Conservation (phyloP, 768 basidiomycete species). For the Russula compacta region DNA sequence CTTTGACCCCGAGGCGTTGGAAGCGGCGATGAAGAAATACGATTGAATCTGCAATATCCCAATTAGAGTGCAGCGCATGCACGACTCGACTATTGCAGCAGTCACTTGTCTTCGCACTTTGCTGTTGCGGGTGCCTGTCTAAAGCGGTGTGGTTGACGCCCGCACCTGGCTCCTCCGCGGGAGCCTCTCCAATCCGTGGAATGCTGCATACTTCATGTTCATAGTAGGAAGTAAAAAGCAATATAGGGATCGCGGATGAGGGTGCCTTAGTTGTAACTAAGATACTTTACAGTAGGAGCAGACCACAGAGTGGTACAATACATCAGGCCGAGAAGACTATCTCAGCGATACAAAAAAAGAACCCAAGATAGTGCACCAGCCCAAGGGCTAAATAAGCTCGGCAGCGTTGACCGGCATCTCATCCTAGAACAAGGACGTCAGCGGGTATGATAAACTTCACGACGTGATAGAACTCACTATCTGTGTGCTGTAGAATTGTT, state of each 20-base stretch:
- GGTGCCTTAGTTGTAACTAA: slow-evolving; percentile 7
- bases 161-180: not conserved
- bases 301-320: slow-evolving; percentile 1
- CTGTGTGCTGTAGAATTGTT: slow-evolving; percentile 96
- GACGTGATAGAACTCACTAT: slow-evolving; percentile 45
- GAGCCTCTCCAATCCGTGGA: not conserved
- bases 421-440: slow-evolving; percentile 45
- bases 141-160: not conserved
- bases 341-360: slow-evolving; percentile 4
- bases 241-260: not conserved
- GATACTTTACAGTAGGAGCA: slow-evolving; percentile 14
- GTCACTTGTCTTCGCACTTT: not conserved
- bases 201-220: not conserved
- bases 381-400: slow-evolving; percentile 67
- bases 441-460: slow-evolving; percentile 3
- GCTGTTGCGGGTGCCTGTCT: not conserved
- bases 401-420: slow-evolving; percentile 99
- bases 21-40: slow-evolving; percentile 8
- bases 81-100: not conserved
- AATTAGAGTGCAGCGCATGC: not conserved
- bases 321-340: not conserved
- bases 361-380: not conserved
- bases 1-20: slow-evolving; percentile 13
- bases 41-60: not conserved
- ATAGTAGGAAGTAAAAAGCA: not conserved